These are phyloP conservation scores for Wickerhamomyces tratensis DNA, from an alignment of 805 yeast species.

Conservation along the genomic window DNA sequence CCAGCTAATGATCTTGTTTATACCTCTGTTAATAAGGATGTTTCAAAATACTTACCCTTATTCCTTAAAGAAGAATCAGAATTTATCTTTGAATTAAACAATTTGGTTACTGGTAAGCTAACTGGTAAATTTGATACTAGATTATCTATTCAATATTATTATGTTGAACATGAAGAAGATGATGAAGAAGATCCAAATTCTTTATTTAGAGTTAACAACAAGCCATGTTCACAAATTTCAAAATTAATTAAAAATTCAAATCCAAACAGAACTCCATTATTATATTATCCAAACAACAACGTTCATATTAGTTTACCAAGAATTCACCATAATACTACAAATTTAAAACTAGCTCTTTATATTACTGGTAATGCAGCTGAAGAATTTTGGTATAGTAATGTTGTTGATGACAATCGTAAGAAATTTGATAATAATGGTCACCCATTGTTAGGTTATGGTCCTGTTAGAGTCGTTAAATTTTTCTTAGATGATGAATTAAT, in stretches of 20 bases:
- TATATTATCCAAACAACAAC: constrained; percentile 33
- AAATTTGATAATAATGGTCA: constrained; percentile 31
- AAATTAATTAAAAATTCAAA: constrained; percentile 5
- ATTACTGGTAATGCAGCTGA: constrained; percentile 73
- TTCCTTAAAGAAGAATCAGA: constrained; percentile 32
- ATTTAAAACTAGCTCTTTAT: constrained; percentile 39
- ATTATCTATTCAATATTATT: constrained; percentile 42
- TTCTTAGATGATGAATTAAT: constrained; percentile 50
- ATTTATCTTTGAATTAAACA: constrained; percentile 55
- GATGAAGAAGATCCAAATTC: constrained; percentile 8
- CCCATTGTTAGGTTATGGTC: constrained; percentile 52
- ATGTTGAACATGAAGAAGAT: constrained; percentile 14
- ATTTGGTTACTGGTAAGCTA: constrained; percentile 40
- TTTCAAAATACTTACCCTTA: constrained; percentile 42
- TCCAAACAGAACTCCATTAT: constrained; percentile 30
- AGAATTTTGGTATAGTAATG: constrained; percentile 75
- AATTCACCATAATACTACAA: constrained; percentile 46
- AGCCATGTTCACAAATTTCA: constrained; percentile 12
- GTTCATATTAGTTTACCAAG: constrained; percentile 32
- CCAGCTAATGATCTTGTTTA: constrained; percentile 45
- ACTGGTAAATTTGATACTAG: constrained; percentile 53
- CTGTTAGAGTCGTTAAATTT: constrained; percentile 57
- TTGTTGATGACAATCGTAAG: constrained; percentile 35
- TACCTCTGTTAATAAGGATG: constrained; percentile 51
- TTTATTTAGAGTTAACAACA: constrained; percentile 11